Evolutionary conservation across 352 stramenopile genomes (phyloP), one percentile per base, ranked within the genome.

Genomic region (Globisporangium carolinianum): DNA sequence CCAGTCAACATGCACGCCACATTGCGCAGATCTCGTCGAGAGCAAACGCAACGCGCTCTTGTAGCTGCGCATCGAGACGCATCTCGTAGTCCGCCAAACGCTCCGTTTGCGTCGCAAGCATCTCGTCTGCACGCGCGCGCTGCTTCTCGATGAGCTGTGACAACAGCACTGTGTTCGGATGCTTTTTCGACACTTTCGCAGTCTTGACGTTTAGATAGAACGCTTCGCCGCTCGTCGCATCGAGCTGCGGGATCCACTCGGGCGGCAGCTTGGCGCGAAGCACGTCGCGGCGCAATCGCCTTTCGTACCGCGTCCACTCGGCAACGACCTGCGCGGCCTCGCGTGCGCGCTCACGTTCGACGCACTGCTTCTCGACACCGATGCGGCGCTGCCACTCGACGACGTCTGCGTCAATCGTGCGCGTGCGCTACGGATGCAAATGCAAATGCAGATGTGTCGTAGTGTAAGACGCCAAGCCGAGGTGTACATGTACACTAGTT

Each of bases 181-280:
- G 72, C 51, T 81, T 64, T 43, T 62, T 68, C 4, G 43, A 54
- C 10, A 57, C 63, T 47, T 71, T 73, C 6, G 57, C 51, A 39
- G 67, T 76, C 50, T 76, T 69, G 14, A 66, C 62, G 43, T 77
- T 77, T 3, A 81, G 55, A 38, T 70, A 81, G 50, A 70, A 81
- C 39, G 65, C 65, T 59, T 73, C 65, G 18, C 72, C 72, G 24
- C 61, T 64, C 39, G 72, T 42, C 24, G 52, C 56, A 11, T 81
- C 67, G 36, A 74, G 56, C 53, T 81, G 72, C 9, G 72, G 72
- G 51, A 74, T 81, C 72, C 72, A 81, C 61, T 78, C 69, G 0
- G 55, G 14, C 12, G 62, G 45, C 1, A 81, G 62, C 36, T 71
- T 72, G 5, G 64, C 62, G 43, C 67, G 69, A 12, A 76, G 45